phyloP scores from a whole-genome alignment of 495 filamentous ascomycete species.

The Annulohypoxylon stygium region DNA sequence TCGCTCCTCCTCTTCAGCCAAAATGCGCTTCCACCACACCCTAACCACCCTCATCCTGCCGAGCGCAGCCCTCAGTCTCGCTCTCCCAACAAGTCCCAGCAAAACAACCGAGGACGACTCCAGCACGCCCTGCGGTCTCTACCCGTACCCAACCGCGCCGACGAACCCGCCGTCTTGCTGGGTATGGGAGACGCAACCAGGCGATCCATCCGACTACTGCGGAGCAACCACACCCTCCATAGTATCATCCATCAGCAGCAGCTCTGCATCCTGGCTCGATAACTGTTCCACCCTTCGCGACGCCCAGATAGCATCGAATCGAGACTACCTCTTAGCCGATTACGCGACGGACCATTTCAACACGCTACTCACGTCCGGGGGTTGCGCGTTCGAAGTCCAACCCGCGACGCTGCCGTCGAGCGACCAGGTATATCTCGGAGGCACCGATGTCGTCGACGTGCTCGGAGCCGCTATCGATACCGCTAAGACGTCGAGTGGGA shows the following conservation, averaged over 20 bases:
- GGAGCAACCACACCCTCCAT: constrained; percentile 28
- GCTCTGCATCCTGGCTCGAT: constrained; percentile 36
- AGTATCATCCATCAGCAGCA: constrained; percentile 1
- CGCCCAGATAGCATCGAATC: constrained; percentile 14
- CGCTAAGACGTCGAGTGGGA: constrained; percentile 19
- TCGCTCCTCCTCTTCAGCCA: neutral
- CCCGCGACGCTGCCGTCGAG: constrained; percentile 40
- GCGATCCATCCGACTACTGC: constrained; percentile 35
- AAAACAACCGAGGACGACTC: constrained; percentile 1
- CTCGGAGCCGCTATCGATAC: constrained; percentile 23
- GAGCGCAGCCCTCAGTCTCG: constrained; percentile 19
- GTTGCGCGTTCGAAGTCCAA: constrained; percentile 32
- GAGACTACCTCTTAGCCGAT: constrained; percentile 35
- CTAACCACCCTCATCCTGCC: constrained; percentile 34
- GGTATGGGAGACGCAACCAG: constrained; percentile 36
- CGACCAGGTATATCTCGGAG: constrained; percentile 38
- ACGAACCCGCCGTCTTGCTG: constrained; percentile 33
- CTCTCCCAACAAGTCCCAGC: constrained; percentile 30
- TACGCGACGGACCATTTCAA: constrained; percentile 40
- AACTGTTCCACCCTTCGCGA: constrained; percentile 23
- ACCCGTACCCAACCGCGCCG: constrained; percentile 23
- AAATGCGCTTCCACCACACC: constrained; percentile 33
- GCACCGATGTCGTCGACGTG: constrained; percentile 32
- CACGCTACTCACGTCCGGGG: constrained; percentile 28
- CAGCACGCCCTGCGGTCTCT: constrained; percentile 25